A percentile compares a stretch with the other conserved stretches of the same genome.
Evolutionary conservation across 108 stramenopile genomes (phyloP).

Genomic region (Craspedostauros australis): DNA sequence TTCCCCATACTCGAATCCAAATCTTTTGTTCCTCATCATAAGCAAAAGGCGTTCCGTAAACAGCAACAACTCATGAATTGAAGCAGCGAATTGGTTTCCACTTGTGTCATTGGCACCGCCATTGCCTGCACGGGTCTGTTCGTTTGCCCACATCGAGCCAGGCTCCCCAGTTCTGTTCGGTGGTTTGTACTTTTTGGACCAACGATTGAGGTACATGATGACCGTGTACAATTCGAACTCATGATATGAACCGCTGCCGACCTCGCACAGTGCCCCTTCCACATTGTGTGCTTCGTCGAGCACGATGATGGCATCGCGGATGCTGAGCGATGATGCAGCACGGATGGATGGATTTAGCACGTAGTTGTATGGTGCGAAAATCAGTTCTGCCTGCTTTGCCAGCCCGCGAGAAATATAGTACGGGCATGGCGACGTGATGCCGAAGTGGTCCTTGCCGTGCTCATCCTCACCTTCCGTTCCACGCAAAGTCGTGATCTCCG

Average conservation of each 20-base stretch:
- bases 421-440: slow-evolving; percentile 74
- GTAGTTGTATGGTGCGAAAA: slow-evolving; percentile 96
- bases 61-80: too few relatives aligned
- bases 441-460: too few relatives aligned
- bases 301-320: slow-evolving; percentile 82
- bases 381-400: slow-evolving; percentile 67
- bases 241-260: slow-evolving; percentile 49
- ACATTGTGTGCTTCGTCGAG: slow-evolving; percentile 98
- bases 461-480: too few relatives aligned
- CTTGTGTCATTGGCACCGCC: too few relatives aligned
- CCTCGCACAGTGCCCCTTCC: slow-evolving; percentile 62
- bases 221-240: slow-evolving; percentile 69
- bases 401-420: slow-evolving; percentile 76
- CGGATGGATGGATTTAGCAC: slow-evolving; percentile 83
- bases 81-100: too few relatives aligned
- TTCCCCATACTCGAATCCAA: slow-evolving; percentile 11
- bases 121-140: too few relatives aligned
- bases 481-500: too few relatives aligned
- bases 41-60: too few relatives aligned
- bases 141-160: too few relatives aligned
- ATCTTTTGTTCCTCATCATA: slow-evolving; percentile 17
- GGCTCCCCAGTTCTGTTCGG: too few relatives aligned
- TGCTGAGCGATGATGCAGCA: slow-evolving; percentile 39
- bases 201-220: too few relatives aligned
- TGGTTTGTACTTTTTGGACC: too few relatives aligned